Percentiles rank a stretch among this genome's conserved stretches.
Evolutionary conservation across 139 green algal genomes (phyloP).

Genomic region (Trebouxia sp.): DNA sequence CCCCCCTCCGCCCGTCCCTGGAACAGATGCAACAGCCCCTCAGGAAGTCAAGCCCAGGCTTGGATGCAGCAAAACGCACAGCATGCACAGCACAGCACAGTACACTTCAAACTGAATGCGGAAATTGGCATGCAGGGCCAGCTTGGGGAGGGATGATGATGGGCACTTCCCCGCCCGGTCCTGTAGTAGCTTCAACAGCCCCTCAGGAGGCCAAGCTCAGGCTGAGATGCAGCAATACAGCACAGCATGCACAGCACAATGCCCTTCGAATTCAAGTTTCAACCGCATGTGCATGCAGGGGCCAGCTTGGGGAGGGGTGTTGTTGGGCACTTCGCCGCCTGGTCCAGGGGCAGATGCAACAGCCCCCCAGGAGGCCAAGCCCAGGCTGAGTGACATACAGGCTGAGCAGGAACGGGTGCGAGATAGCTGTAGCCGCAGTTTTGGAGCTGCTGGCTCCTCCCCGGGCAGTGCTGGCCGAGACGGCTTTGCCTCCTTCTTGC

Average conservation of each 20-base stretch:
- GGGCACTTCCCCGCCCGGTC: too few relatives aligned
- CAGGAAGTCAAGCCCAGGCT: neutral
- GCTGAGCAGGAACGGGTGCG: slow-evolving; percentile 30
- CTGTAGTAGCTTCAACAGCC: too few relatives aligned
- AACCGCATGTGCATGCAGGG: neutral
- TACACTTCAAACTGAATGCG: too few relatives aligned
- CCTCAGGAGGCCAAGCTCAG: too few relatives aligned
- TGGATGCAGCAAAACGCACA: neutral
- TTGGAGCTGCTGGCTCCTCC: slow-evolving; percentile 33
- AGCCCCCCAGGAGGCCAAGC: slow-evolving; percentile 3
- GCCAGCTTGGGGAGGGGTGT: neutral
- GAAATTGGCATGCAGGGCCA: neutral
- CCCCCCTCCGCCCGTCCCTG: too few relatives aligned
- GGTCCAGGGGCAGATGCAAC: neutral
- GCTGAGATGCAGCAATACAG: neutral
- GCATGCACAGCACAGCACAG: neutral
- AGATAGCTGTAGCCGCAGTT: slow-evolving; percentile 30
- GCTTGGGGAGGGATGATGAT: neutral
- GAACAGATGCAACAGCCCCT: too few relatives aligned
- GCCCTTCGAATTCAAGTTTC: too few relatives aligned
- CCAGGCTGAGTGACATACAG: slow-evolving; percentile 38
- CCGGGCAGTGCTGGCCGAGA: neutral
- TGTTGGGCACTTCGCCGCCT: neutral
- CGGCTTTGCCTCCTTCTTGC: slow-evolving; percentile 5
- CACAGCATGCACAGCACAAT: neutral